Base-by-base conservation (phyloP, 345 rosid genomes). In the Carallia pectinifolia region DNA sequence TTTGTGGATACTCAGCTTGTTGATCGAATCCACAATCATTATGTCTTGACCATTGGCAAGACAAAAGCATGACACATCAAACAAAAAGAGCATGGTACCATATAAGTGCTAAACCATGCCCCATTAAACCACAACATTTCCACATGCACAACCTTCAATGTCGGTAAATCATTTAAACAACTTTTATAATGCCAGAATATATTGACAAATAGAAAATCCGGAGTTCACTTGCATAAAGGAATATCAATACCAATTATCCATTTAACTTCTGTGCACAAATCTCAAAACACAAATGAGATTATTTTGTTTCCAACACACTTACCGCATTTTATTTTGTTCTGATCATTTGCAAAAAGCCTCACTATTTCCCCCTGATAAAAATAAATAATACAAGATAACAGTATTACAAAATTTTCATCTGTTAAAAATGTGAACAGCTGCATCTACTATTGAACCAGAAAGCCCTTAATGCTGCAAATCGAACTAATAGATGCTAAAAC, bases 321-420 rank as follows among this genome's bases (percentile, higher is more conserved):
- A 92, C 99, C 98, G 70, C 98, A 92, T 79, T 78, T 90, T 64
- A 92, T 90, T 82, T 95, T 92, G 85, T 86, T 85, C 81, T 90
- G 98, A 76, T 85, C 93, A 77, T 92, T 95, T 62, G 97, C 99
- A 74, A 85, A 95, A 69, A 77, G 85, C 83, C 80, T 89, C 85
- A 93, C 97, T 70, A 89, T 80, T 31, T 93, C 98, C 47, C 98
- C 97, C 98, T 93, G 86, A 76, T 53, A 76, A 62, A 59, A 54
- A 40, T 55, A 76, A 77, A 62, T 36, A 55, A 71, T 44, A 44
- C 18, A 36, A 15, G 29, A 48, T 69, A 55, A 52, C 55, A 7
- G 44, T 56, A 70, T 54, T 68, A 54, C 47, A 61, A 71, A 23
- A 70, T 54, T 61, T 60, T 67, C 48, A 64, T 34, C 23, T 36